Percentiles rank a stretch among this genome's conserved stretches.
phyloP scores from a whole-genome alignment of 306 rosid genomes.

The Fagus crenata region DNA sequence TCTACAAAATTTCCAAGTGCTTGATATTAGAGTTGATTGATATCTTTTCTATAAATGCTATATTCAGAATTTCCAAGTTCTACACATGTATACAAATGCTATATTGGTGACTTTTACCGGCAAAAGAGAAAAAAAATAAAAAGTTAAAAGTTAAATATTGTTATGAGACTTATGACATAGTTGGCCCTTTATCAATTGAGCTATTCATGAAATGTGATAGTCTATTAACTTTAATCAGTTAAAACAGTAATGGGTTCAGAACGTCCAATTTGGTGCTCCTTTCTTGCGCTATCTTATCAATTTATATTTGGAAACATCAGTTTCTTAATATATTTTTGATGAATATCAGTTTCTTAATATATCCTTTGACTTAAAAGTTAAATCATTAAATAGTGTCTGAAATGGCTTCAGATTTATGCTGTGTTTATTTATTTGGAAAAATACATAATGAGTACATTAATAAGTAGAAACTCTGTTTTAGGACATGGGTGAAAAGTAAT shows the following conservation, averaged over 20 bases:
- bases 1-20: background rate
- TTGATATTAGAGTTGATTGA: background rate
- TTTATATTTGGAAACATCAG: too few species aligned
- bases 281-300: too few species aligned
- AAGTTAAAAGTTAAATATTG: background rate
- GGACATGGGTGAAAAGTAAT: too few species aligned
- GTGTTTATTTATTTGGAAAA: background rate
- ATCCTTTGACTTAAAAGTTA: background rate
- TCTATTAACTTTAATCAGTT: background rate
- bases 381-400: background rate
- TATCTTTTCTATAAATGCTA: background rate
- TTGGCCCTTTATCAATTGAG: background rate
- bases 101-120: background rate
- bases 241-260: background rate
- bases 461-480: background rate
- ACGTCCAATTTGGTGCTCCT: background rate
- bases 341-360: too few species aligned
- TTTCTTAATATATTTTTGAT: background rate
- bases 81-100: background rate
- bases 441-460: background rate
- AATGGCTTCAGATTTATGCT: background rate
- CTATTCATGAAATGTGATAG: background rate
- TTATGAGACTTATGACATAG: background rate
- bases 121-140: background rate
- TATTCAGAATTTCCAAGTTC: too few species aligned